Base-by-base conservation (phyloP, 2,329 filamentous ascomycete genomes). In the Pyricularia sp. region DNA sequence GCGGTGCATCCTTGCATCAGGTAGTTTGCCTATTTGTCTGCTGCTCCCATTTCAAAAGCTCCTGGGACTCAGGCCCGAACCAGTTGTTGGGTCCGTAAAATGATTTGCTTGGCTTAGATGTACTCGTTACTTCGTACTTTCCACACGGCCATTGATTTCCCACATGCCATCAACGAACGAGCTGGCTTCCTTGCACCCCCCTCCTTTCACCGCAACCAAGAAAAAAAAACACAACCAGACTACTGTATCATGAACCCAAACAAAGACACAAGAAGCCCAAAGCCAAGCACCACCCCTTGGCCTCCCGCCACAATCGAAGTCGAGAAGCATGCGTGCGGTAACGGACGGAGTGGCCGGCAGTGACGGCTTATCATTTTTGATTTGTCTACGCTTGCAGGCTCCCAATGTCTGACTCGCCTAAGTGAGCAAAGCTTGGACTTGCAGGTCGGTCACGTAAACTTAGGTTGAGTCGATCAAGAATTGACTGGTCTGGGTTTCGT, bases 241-340 rank as follows among this genome's bases (percentile, higher is more conserved):
- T n/a, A 49, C 19, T 19, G n/a, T n/a, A 49, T 49, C 40, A 49
- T 49, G 16, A 49, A 49, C 5, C 19, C 40, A n/a, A 49, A 49
- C 40, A 49, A 19, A n/a, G 5, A 49, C 40, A 49, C 40, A 49
- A 19, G 40, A 49, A 49, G 19, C 40, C 19, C 40, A n/a, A 49
- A 49, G 40, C 40, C 40, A 49, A 49, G 40, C 40, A 49, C 40
- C 19, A 49, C 40, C 40, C 19, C 40, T 19, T n/a, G 40, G 40
- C 8, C n/a, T 7, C 19, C 40, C 40, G 40, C 40, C 40, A 49
- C 40, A 49, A 49, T 49, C 19, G 40, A 49, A 5, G 40, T 57
- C 9, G 53, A 57, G 53, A 57, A 57, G 60, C 60, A 62, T 33
- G 49, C 53, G 60, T 62, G 64, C 64, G 60, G 64, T 60, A 62